Conservation (phyloP, 2,329 filamentous ascomycete species). For the Calonectria leucothoes region DNA sequence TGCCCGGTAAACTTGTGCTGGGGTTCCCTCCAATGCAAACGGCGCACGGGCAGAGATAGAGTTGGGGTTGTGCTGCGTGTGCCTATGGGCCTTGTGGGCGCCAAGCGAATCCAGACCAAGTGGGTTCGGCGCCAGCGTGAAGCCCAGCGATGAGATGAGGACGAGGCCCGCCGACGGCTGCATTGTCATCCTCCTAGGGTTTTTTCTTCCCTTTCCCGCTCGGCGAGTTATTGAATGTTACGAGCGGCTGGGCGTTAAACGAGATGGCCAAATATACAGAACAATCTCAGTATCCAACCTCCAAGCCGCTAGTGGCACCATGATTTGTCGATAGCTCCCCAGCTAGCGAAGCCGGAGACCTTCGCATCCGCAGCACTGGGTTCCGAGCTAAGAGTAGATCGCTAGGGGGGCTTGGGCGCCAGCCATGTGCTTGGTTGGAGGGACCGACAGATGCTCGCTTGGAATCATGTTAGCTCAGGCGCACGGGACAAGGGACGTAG, state of each 20-base stretch:
- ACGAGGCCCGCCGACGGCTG: background rate
- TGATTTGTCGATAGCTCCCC: constrained; percentile 10
- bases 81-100: background rate
- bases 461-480: background rate
- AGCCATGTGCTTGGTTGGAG: background rate
- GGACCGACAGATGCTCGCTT: background rate
- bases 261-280: background rate
- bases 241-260: background rate
- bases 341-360: background rate
- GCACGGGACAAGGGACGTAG: background rate
- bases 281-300: background rate
- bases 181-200: background rate
- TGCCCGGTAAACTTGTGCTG: background rate
- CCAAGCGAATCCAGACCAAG: background rate
- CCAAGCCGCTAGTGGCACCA: background rate
- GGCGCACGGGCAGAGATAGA: background rate
- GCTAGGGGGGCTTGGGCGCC: background rate
- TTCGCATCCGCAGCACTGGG: background rate
- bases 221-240: background rate
- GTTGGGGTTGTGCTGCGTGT: background rate
- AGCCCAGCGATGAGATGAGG: background rate
- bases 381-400: constrained; percentile 9
- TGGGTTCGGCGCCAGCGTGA: background rate
- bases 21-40: background rate
- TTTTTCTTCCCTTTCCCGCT: no score